Conservation (phyloP, 1,284 basidiomycete species). For the Irpex sp. region DNA sequence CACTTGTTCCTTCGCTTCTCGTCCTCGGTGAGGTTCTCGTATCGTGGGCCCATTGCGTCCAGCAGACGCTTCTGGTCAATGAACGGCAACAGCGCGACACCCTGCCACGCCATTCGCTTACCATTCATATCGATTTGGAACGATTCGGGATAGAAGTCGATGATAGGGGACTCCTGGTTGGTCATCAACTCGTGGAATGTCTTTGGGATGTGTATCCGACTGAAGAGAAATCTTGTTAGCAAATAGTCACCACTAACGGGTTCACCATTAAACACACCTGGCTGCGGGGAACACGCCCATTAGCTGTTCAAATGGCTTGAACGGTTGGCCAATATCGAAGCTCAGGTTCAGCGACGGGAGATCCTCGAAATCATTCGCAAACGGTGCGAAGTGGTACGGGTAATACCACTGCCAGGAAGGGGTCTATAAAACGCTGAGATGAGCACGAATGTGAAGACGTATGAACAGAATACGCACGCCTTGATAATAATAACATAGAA, state of each 20-base stretch:
- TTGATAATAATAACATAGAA: conserved; percentile 97
- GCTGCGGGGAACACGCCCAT: conserved; percentile 98
- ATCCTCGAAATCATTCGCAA: conserved; percentile 92
- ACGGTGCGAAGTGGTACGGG: conserved; percentile 97
- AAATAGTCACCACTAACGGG: not conserved
- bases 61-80: conserved; percentile 88
- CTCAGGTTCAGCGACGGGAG: conserved; percentile 77
- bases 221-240: conserved; percentile 30
- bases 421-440: conserved; percentile 43
- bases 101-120: conserved; percentile 99
- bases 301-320: conserved; percentile 96
- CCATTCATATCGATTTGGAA: conserved; percentile 99
- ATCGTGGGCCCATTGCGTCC: conserved; percentile 76
- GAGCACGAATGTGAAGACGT: not conserved
- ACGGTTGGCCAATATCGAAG: conserved; percentile 81
- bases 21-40: conserved; percentile 74
- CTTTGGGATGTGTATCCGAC: conserved; percentile 84
- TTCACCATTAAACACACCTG: conserved; percentile 46
- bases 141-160: conserved; percentile 92
- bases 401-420: conserved; percentile 99
- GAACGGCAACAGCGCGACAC: conserved; percentile 94
- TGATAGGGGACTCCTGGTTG: conserved; percentile 84
- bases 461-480: conserved; percentile 56
- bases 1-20: conserved; percentile 84
- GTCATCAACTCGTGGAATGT: conserved; percentile 91